phyloP scores from a whole-genome alignment of 2,329 filamentous ascomycete genomes.

The Cladosporium phlei region DNA sequence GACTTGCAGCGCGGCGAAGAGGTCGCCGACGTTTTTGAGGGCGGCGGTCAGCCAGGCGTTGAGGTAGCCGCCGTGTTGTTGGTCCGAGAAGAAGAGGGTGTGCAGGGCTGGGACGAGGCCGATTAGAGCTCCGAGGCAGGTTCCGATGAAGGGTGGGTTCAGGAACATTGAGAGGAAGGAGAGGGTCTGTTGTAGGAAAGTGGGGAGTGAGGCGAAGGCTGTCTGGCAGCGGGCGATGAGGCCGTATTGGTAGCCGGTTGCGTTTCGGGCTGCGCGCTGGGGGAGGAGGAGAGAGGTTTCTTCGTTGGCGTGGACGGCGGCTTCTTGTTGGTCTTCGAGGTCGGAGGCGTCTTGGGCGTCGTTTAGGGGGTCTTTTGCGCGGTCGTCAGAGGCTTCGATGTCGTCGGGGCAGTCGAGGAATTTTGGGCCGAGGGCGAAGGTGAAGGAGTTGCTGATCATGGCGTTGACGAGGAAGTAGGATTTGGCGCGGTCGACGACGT shows the following conservation, averaged over 20 bases:
- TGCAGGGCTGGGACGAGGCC: constrained; percentile 58
- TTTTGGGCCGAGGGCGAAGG: constrained; percentile 59
- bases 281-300: constrained; percentile 52
- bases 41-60: constrained; percentile 62
- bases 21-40: constrained; percentile 56
- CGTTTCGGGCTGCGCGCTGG: constrained; percentile 29
- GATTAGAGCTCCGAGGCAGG: constrained; percentile 54
- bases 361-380: constrained; percentile 18
- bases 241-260: constrained; percentile 29
- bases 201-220: constrained; percentile 34
- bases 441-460: constrained; percentile 57
- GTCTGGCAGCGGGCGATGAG: constrained; percentile 33
- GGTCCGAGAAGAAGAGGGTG: constrained; percentile 55
- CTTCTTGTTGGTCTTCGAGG: constrained; percentile 25
- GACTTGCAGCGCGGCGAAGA: constrained; percentile 62
- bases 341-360: constrained; percentile 25
- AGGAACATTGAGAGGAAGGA: constrained; percentile 48
- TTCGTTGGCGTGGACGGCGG: constrained; percentile 37
- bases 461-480: constrained; percentile 64
- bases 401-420: constrained; percentile 48
- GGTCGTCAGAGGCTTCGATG: constrained; percentile 12
- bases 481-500: constrained; percentile 56
- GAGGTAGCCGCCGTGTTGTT: constrained; percentile 57
- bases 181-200: constrained; percentile 37
- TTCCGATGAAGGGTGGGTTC: constrained; percentile 60